phyloP scores from a whole-genome alignment of 2,329 filamentous ascomycete species.

The Colletotrichum costaricense region DNA sequence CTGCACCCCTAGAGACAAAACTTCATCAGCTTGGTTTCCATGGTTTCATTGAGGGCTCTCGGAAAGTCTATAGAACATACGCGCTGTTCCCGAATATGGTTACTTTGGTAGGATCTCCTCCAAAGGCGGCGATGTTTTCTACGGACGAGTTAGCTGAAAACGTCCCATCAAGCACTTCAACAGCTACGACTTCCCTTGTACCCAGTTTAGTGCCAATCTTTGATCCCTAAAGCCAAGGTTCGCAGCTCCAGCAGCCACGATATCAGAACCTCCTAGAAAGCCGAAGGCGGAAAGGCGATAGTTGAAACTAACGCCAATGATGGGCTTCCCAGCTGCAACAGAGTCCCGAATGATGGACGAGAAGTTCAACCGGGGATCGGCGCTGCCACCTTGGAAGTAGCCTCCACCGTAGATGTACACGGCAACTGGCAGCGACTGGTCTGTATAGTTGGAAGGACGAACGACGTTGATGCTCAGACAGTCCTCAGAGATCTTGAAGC shows the following conservation, averaged over 20 bases:
- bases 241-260: slow-evolving; percentile 62
- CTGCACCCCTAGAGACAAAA: too few relatives aligned
- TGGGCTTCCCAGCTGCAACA: slow-evolving; percentile 51
- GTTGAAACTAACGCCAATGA: slow-evolving; percentile 60
- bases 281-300: slow-evolving; percentile 68
- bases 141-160: too few relatives aligned
- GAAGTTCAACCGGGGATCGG: slow-evolving; percentile 67
- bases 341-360: too few relatives aligned
- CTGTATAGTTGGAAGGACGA: too few relatives aligned
- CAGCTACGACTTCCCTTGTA: slow-evolving; percentile 43
- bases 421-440: too few relatives aligned
- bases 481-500: too few relatives aligned
- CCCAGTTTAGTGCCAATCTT: slow-evolving; percentile 61
- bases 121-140: slow-evolving; percentile 64
- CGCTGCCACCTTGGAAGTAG: slow-evolving; percentile 41
- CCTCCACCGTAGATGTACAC: slow-evolving; percentile 64
- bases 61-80: too few relatives aligned
- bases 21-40: accelerated
- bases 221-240: slow-evolving; percentile 68
- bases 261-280: slow-evolving; percentile 54
- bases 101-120: slow-evolving; percentile 61
- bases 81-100: slow-evolving; percentile 47
- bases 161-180: too few relatives aligned
- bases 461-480: too few relatives aligned
- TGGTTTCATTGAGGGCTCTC: too few relatives aligned